Base-by-base conservation (phyloP, 2,329 filamentous ascomycete genomes). In the Fusarium protoensiforme region DNA sequence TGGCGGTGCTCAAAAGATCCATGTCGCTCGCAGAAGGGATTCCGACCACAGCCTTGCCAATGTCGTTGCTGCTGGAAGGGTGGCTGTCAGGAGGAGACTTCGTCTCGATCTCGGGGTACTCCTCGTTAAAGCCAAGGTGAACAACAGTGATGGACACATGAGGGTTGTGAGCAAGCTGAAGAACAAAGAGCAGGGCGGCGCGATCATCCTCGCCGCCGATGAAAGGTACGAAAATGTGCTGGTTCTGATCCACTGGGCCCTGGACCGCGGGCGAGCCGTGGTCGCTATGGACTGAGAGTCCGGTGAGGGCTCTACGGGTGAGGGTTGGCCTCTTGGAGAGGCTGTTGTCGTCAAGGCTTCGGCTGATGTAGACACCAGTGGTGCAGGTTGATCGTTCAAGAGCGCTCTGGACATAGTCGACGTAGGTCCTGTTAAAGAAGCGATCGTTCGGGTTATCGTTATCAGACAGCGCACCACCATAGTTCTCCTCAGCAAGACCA, bases 221-320 rank as follows among this genome's bases (percentile, higher is more conserved):
- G 83, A 94, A 98, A 0, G 95, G 93, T 62, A 97, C 86, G 80
- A 97, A 95, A 73, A 98, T 88, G 79, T 96, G 94, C 79, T 97
- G 94, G 38, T 90, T 91, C 69, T 91, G 92, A 77, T 94, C 90
- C 7, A 87, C 85, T 7, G 91, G 87, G 0, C 92, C 60, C 16
- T 61, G 69, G 4, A 78, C 90, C 1, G 88, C 84, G 22, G 88
- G 83, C 0, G 87, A 84, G 13, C 89, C 83, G 61, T 92, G 90
- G n/a, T 85, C 29, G 35, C 77, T 78, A n/a, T 78, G 74, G 0
- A 78, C 38, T 1, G 77, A 78, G 4, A 78, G 29, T 4, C 75
- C 77, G 4, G 75, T 78, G 14, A 68, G 66, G 9, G 67, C 33
- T 36, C 64, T 65, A 20, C 76, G 66, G 84, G 35, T 87, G 83